Conservation (phyloP, 441 rosid genomes). For the Adansonia rubrostipa region DNA sequence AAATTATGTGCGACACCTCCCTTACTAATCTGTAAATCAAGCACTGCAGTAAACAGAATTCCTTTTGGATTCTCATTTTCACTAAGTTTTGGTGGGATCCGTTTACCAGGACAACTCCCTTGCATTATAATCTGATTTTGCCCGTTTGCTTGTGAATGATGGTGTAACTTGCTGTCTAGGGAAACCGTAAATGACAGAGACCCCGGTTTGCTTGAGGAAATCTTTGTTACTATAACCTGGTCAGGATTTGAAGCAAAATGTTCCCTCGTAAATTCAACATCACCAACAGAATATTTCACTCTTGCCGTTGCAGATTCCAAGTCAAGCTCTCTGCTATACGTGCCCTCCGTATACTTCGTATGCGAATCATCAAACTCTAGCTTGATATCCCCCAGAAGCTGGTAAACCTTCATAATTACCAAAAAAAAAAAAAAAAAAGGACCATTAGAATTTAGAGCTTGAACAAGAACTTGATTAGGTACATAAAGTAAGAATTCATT, state of each 20-base stretch:
- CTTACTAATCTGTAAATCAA: slow-evolving; percentile 58
- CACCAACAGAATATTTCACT: slow-evolving; percentile 69
- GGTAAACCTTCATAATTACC: slow-evolving; percentile 70
- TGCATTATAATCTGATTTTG: slow-evolving; percentile 61
- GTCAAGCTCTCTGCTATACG: slow-evolving; percentile 84
- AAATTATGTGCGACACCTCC: slow-evolving; percentile 48
- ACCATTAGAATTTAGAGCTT: slow-evolving; percentile 10
- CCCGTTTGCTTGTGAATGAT: slow-evolving; percentile 51
- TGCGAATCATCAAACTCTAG: slow-evolving; percentile 78
- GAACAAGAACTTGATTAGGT: not conserved
- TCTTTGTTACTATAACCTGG: slow-evolving; percentile 73
- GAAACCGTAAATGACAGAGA: slow-evolving; percentile 68
- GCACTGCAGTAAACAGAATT: slow-evolving; percentile 69
- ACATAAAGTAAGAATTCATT: not conserved
- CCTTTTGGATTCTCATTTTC: slow-evolving; percentile 65
- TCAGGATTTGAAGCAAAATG: slow-evolving; percentile 78
- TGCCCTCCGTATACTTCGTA: slow-evolving; percentile 53
- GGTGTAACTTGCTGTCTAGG: slow-evolving; percentile 67
- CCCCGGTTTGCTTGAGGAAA: slow-evolving; percentile 68
- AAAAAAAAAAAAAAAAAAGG: slow-evolving; percentile 20
- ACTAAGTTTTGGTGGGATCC: slow-evolving; percentile 54
- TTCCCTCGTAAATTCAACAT: slow-evolving; percentile 71
- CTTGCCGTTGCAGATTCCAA: slow-evolving; percentile 76
- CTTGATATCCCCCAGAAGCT: slow-evolving; percentile 81
- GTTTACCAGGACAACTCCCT: slow-evolving; percentile 74